Evolutionary conservation across 805 yeast genomes (phyloP), one percentile per base, ranked within the genome.

Genomic region (Clavispora vitiphila): DNA sequence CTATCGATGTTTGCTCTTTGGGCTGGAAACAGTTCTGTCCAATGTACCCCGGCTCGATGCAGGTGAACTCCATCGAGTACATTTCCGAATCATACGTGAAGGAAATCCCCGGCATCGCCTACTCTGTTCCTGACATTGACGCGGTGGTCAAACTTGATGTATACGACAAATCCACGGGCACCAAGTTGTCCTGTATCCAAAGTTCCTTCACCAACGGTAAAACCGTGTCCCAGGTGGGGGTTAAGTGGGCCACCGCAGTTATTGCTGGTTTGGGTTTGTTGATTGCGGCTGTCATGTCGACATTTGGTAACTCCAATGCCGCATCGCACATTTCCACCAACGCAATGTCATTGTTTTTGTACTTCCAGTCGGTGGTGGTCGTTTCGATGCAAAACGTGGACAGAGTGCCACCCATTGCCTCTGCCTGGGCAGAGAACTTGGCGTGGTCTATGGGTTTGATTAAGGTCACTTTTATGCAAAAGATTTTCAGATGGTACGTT

Each of bases 391-490:
- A 82, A 60, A 83, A 84, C 47, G 96, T 88, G 37, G 87, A 83
- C 55, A 71, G 83, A 43, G 82, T 86, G 5, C 97, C 97, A 8
- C 96, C 96, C 14, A 87, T 90, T 55, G 96, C 96, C 8, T 75
- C 85, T 10, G 81, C 96, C 8, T 90, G 97, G 97, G 71, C 89
- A 6, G 95, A 86, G 61, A 89, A 90, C 57, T 71, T 90, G 56
- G 89, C 88, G 22, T 90, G 97, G 97, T 86, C 96, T 1, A 86
- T 90, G 85, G 97, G 97, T 2, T 71, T 90, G 45, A 86, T 90
- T 52, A 71, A 83, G 58, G 76, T 85, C 31, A 55, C 57, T 2
- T 90, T 89, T 59, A 86, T 90, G 96, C 96, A 90, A 64, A 68
- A 78, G 46, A 81, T 86, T 47, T 83, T 86, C 61, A 71, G 91